Evolutionary conservation across 1,139 yeast genomes (phyloP), one percentile per base, ranked within the genome.

Genomic region (Spathaspora sp.): DNA sequence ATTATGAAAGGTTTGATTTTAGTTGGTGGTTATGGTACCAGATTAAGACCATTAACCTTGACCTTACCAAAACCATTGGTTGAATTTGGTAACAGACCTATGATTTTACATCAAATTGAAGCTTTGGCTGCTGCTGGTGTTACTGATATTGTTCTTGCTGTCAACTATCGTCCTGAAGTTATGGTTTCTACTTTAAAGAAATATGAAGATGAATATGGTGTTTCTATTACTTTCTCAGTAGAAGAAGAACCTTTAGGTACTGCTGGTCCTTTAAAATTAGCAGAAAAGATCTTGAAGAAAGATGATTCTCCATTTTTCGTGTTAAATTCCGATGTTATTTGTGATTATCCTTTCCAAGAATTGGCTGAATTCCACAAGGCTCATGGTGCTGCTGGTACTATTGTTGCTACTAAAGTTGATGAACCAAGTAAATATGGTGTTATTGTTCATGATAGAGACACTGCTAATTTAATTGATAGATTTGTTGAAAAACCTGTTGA

Each of bases 391-490:
- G 89, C 84, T 64, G 99, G 97, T 70, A 95, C 99, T 62, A 93
- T 95, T 68, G 98, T 93, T 53, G 99, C 98, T 57, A 95, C 99
- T 65, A 95, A 95, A 81, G 99, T 95, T 57, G 99, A 95, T 68
- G 99, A 95, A 76, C 99, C 99, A 55, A 87, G 96, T 64, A 95
- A 95, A 77, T 95, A 95, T 76, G 99, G 99, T 81, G 99, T 95
- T 67, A 91, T 93, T 72, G 99, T 93, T 54, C 97, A 91, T 72
- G 96, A 89, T 76, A 83, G 89, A 70, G 88, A 88, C 66, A 86
- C 87, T 61, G 89, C 96, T 63, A 86, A 91, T 74, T 84, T 89
- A 76, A 93, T 93, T 61, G 98, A 93, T 76, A 84, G 99, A 71
- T 95, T 95, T 67, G 99, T 95, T 59, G 99, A 95, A 80, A 95